phyloP scores from a whole-genome alignment of 1,284 basidiomycete species.

The Cutaneotrichosporon mucoides region DNA sequence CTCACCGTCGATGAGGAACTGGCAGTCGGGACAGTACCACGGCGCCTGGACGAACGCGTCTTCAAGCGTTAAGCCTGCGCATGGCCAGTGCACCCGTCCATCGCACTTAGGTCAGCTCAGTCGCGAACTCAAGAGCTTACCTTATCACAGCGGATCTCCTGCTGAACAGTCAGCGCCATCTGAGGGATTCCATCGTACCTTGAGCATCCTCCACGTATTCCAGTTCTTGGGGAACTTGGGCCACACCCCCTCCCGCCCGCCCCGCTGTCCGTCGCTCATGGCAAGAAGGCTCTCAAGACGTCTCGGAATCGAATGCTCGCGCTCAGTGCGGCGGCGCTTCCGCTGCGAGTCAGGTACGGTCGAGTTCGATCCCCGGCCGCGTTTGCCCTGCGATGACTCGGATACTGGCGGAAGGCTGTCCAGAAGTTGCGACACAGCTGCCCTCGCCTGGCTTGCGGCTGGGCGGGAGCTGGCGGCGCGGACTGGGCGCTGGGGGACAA shows the following conservation, averaged over 20 bases:
- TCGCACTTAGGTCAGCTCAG: neutral
- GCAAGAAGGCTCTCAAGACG: neutral
- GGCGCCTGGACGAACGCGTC: no score
- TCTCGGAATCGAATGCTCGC: neutral
- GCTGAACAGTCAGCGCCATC: neutral
- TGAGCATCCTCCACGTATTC: neutral
- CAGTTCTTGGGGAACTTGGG: neutral
- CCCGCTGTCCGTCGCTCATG: neutral
- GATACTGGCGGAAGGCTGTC: no score
- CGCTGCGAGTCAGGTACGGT: neutral
- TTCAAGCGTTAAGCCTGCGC: neutral
- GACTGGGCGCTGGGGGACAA: no score
- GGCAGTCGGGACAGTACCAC: conserved; percentile 10
- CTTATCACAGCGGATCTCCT: conserved; percentile 11
- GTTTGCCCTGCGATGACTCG: no score
- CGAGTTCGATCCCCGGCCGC: no score
- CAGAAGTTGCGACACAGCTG: no score
- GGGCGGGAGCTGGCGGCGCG: no score
- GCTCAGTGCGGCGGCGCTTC: neutral
- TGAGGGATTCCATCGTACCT: neutral
- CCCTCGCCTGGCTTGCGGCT: no score
- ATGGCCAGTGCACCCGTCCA: conserved; percentile 4
- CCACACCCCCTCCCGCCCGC: neutral
- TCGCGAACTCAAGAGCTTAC: neutral
- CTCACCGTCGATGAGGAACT: neutral